A percentile compares a stretch with the other conserved stretches of the same genome.
Evolutionary conservation across 768 basidiomycete genomes (phyloP).

Genomic region (Kondoa subrosea): DNA sequence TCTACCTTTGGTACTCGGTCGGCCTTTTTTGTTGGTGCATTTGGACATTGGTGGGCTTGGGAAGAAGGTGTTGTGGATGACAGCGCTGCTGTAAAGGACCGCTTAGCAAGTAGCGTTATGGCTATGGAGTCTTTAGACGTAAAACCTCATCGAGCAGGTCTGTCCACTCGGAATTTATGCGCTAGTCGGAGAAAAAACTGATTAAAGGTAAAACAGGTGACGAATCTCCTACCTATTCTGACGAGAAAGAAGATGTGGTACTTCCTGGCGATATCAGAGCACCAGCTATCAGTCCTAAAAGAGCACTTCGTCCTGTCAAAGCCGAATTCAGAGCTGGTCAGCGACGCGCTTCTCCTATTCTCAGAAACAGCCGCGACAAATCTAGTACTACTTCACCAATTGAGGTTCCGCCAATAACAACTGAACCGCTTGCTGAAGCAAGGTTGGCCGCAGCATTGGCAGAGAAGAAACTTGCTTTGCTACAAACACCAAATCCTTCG

Average conservation of each 20-base stretch:
- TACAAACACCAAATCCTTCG: not conserved
- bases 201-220: not conserved
- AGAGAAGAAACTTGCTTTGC: not conserved
- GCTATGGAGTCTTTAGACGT: slow-evolving; percentile 14
- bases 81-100: slow-evolving; percentile 8
- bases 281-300: not conserved
- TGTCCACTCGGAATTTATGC: not conserved
- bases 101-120: slow-evolving; percentile 9
- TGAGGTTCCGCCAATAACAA: slow-evolving; percentile 8
- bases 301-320: slow-evolving; percentile 2
- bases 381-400: not conserved
- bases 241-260: not conserved
- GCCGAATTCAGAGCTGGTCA: slow-evolving; percentile 25
- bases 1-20: not conserved
- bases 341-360: slow-evolving; percentile 25
- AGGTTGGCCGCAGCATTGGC: slow-evolving; percentile 1
- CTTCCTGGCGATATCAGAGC: not conserved
- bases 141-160: not conserved
- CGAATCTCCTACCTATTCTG: not conserved
- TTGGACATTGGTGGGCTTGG: slow-evolving; percentile 19
- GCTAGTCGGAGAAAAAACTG: not conserved
- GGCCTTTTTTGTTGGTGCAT: slow-evolving; percentile 11
- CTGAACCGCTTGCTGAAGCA: slow-evolving; percentile 11
- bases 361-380: not conserved
- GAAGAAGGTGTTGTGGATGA: slow-evolving; percentile 10